phyloP scores from a whole-genome alignment of 2,329 filamentous ascomycete genomes.

The Claviceps quebecensis region DNA sequence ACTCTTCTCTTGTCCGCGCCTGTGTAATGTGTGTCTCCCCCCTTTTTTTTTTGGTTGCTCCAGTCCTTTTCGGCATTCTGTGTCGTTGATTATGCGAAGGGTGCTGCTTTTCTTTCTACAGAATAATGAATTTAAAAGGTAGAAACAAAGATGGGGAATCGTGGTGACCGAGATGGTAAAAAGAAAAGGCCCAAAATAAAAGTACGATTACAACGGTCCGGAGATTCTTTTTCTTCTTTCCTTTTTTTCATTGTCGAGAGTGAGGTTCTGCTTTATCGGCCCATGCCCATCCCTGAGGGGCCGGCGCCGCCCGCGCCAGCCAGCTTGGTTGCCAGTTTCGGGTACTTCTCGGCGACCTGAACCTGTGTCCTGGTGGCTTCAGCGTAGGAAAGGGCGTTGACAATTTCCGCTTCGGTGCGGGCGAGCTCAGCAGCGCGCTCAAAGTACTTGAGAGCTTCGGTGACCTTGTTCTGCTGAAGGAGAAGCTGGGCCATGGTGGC shows the following conservation, averaged over 20 bases:
- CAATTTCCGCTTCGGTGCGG: constrained; percentile 85
- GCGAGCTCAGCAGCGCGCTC: constrained; percentile 91
- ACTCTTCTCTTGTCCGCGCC: not conserved
- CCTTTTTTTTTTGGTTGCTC: not conserved
- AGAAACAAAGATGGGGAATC: not conserved
- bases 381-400: constrained; percentile 92
- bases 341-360: constrained; percentile 79
- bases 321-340: constrained; percentile 61
- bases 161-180: not conserved
- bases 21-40: too few species aligned
- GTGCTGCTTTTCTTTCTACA: not conserved
- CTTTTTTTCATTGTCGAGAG: not conserved
- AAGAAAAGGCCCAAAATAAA: not conserved
- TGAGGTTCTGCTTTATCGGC: constrained; percentile 14
- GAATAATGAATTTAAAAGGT: not conserved
- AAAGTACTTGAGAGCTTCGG: constrained; percentile 90
- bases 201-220: not conserved
- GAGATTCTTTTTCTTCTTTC: not conserved
- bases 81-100: not conserved
- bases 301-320: constrained; percentile 21
- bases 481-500: constrained; percentile 97
- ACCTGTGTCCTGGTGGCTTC: constrained; percentile 94
- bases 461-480: constrained; percentile 93
- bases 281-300: constrained; percentile 23
- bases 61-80: not conserved